phyloP scores from a whole-genome alignment of 2,329 filamentous ascomycete species.

The Clonostachys rhizophaga region DNA sequence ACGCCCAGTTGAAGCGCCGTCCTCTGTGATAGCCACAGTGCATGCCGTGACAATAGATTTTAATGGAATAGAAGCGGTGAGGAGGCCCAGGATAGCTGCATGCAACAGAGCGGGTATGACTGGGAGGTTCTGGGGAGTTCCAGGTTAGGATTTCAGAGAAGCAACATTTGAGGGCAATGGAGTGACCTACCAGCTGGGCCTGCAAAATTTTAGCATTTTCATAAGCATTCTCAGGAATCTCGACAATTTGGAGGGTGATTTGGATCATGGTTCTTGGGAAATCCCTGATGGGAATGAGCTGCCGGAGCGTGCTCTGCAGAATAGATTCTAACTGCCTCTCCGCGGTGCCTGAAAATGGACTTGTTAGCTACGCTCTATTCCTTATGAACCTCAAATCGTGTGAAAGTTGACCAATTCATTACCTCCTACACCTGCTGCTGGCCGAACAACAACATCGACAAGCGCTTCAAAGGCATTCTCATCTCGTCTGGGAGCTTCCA shows the following conservation, averaged over 20 bases:
- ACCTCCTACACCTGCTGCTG: constrained; percentile 80
- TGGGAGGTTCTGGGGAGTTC: constrained; percentile 58
- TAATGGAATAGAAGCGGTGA: constrained; percentile 80
- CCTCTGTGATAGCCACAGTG: constrained; percentile 52
- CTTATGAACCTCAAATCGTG: no score
- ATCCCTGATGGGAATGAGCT: constrained; percentile 69
- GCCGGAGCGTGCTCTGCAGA: constrained; percentile 66
- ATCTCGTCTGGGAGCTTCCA: constrained; percentile 84
- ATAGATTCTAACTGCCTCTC: constrained; percentile 80
- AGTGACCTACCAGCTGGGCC: constrained; percentile 50
- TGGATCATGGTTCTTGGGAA: constrained; percentile 77
- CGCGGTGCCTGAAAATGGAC: constrained; percentile 50
- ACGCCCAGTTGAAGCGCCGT: constrained; percentile 27
- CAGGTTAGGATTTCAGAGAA: no score
- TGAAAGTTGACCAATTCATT: constrained; percentile 12
- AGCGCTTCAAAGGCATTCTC: constrained; percentile 88
- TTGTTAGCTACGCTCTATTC: constrained; percentile 8
- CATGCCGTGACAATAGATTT: constrained; percentile 65
- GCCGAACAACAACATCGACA: constrained; percentile 85
- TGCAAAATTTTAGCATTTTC: constrained; percentile 55
- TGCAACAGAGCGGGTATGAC: constrained; percentile 81
- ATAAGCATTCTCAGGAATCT: constrained; percentile 64
- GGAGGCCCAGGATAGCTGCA: constrained; percentile 69
- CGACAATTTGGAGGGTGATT: constrained; percentile 72
- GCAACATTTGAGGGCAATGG: neutral